These are phyloP conservation scores for Ceraceosorus guamensis DNA, from an alignment of 1,284 basidiomycete species.

Conservation along the genomic window DNA sequence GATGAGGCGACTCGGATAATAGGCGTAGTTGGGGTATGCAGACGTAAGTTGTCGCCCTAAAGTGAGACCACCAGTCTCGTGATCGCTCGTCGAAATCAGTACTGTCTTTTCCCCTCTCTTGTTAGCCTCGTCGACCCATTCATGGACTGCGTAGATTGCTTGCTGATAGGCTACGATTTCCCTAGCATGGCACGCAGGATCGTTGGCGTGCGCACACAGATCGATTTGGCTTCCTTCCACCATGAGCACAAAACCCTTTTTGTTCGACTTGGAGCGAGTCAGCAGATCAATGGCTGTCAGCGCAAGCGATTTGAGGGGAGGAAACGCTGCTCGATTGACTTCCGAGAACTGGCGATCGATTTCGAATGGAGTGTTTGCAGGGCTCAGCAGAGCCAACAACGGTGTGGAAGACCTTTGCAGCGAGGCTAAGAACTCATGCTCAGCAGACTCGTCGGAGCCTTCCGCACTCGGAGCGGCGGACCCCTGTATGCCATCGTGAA, in stretches of 20 bases:
- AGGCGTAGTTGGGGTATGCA: constrained; percentile 44
- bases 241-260: constrained; percentile 41
- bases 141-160: constrained; percentile 42
- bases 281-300: constrained; percentile 24
- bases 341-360: constrained; percentile 27
- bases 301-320: constrained; percentile 20
- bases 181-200: constrained; percentile 31
- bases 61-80: constrained; percentile 50
- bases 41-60: constrained; percentile 46
- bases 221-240: constrained; percentile 46
- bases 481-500: too few species aligned
- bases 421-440: too few species aligned
- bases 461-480: too few species aligned
- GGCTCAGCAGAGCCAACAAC: constrained; percentile 17
- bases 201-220: constrained; percentile 40
- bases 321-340: neutral
- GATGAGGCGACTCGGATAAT: constrained; percentile 47
- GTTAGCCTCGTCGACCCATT: constrained; percentile 42
- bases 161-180: constrained; percentile 50
- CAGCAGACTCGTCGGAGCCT: too few species aligned
- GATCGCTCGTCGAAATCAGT: constrained; percentile 48
- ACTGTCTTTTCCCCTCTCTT: constrained; percentile 38
- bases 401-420: too few species aligned
- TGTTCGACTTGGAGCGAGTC: constrained; percentile 9
- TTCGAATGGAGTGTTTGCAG: constrained; percentile 43